Conservation (phyloP, 2,329 filamentous ascomycete genomes). For the Rutstroemia sydowiana region DNA sequence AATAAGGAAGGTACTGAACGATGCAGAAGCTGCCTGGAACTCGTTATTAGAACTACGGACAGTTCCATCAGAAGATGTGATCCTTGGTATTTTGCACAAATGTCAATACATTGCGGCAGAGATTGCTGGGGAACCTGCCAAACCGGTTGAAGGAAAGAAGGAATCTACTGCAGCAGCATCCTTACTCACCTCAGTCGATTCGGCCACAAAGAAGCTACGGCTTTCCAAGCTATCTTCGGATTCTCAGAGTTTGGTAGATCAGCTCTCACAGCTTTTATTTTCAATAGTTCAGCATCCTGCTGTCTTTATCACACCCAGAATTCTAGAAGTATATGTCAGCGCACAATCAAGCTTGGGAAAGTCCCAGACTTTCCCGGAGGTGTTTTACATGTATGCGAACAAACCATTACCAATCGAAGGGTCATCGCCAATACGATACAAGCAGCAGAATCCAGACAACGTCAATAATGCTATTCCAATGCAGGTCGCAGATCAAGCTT, state of each 20-base stretch:
- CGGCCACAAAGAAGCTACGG: conserved; percentile 13
- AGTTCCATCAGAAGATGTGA: conserved; percentile 22
- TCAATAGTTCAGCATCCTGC: conserved; percentile 64
- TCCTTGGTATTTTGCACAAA: conserved; percentile 13
- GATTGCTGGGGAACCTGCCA: conserved; percentile 19
- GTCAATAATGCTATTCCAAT: conserved; percentile 65
- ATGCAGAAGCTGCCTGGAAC: conserved; percentile 18
- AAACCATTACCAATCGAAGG: conserved; percentile 66
- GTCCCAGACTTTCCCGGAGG: conserved; percentile 69
- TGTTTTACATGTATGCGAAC: conserved; percentile 74
- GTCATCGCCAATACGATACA: conserved; percentile 52
- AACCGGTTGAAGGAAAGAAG: conserved; percentile 13
- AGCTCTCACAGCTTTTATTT: conserved; percentile 56
- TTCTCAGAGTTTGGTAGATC: conserved; percentile 32
- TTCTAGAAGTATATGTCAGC: conserved; percentile 68
- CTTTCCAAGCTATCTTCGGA: conserved; percentile 14
- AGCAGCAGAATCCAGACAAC: conserved; percentile 57
- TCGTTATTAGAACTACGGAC: conserved; percentile 16
- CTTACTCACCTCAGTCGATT: conserved; percentile 40
- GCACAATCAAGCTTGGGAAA: conserved; percentile 67
- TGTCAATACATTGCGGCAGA: conserved; percentile 22
- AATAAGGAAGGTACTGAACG: conserved; percentile 17
- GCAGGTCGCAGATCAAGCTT: conserved; percentile 62
- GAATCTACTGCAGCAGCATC: conserved; percentile 41
- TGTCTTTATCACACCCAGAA: conserved; percentile 69